These are phyloP conservation scores for Verticillium isaacii DNA, from an alignment of 2,329 filamentous ascomycete species.

Conservation along the genomic window DNA sequence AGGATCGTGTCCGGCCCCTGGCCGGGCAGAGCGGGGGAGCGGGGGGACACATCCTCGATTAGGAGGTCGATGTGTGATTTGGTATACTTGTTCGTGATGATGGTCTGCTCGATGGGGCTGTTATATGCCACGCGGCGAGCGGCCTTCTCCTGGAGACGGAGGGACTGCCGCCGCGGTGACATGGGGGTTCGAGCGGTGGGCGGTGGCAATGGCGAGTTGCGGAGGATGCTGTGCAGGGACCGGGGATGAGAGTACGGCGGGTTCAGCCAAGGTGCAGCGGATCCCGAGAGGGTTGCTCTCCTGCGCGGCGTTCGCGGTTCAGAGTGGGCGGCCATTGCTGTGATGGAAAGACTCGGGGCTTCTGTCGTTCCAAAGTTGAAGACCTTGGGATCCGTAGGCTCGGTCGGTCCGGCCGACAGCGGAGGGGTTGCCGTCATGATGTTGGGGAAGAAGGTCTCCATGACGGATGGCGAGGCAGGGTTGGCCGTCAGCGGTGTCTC, in stretches of 20 bases:
- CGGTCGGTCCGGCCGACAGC: constrained; percentile 47
- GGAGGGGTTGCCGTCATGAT: constrained; percentile 57
- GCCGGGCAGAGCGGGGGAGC: constrained; percentile 29
- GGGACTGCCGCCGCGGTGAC: constrained; percentile 49
- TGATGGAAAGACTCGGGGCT: constrained; percentile 13
- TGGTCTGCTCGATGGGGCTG: constrained; percentile 58
- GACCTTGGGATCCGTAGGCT: constrained; percentile 37
- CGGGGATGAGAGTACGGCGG: constrained; percentile 56
- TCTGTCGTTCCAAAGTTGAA: constrained; percentile 42
- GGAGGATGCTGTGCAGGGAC: constrained; percentile 58
- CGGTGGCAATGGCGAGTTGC: constrained; percentile 60
- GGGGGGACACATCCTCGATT: constrained; percentile 49
- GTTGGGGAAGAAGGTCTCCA: constrained; percentile 46
- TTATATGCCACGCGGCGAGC: constrained; percentile 57
- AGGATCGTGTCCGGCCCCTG: constrained; percentile 35
- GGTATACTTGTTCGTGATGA: constrained; percentile 57
- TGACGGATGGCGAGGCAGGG: constrained; percentile 41
- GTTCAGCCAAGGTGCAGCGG: constrained; percentile 17
- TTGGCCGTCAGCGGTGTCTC: constrained; percentile 51
- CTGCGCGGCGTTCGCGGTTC: constrained; percentile 31
- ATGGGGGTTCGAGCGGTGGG: constrained; percentile 42
- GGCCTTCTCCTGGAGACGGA: constrained; percentile 49
- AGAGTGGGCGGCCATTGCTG: neutral
- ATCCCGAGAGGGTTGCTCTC: constrained; percentile 27
- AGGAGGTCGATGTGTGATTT: constrained; percentile 61